Conservation (phyloP, 2,329 filamentous ascomycete genomes). For the Scleromitrula shiraiana region DNA sequence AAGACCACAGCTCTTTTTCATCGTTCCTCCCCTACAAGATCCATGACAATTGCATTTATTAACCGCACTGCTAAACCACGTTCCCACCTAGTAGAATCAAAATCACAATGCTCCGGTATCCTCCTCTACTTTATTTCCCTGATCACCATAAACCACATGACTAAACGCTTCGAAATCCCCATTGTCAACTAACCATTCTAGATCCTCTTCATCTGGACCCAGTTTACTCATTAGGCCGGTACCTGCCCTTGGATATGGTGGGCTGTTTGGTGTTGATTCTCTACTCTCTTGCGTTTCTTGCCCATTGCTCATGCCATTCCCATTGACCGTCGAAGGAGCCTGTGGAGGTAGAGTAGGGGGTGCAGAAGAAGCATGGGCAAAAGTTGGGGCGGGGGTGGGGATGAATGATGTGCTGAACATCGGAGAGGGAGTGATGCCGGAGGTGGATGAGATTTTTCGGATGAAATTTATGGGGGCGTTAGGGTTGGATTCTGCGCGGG, state of each 20-base stretch:
- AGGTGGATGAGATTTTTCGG: slow-evolving; percentile 29
- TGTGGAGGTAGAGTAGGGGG: slow-evolving; percentile 19
- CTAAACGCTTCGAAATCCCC: slow-evolving; percentile 29
- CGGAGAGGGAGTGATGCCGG: slow-evolving; percentile 1
- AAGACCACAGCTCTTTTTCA: no score
- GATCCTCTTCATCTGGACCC: slow-evolving; percentile 48
- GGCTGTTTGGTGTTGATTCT: slow-evolving; percentile 47
- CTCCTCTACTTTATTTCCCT: slow-evolving; percentile 22
- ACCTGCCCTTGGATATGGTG: slow-evolving; percentile 55
- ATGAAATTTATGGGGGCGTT: slow-evolving; percentile 34
- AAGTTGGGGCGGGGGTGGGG: slow-evolving; percentile 52
- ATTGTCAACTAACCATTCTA: slow-evolving; percentile 55
- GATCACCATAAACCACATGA: slow-evolving; percentile 26
- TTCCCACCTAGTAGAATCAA: no score
- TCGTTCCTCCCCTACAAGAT: no score
- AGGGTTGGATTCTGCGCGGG: slow-evolving; percentile 32
- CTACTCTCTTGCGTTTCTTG: slow-evolving; percentile 30
- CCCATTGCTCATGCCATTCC: slow-evolving; percentile 22
- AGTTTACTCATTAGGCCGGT: slow-evolving; percentile 47
- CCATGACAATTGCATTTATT: no score
- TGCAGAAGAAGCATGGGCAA: slow-evolving; percentile 36
- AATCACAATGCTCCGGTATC: no score
- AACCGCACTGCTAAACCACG: no score
- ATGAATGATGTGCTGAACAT: slow-evolving; percentile 31
- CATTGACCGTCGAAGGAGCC: neutral